These are phyloP conservation scores for Russula sp. DNA, from an alignment of 768 basidiomycete genomes.

Conservation along the genomic window DNA sequence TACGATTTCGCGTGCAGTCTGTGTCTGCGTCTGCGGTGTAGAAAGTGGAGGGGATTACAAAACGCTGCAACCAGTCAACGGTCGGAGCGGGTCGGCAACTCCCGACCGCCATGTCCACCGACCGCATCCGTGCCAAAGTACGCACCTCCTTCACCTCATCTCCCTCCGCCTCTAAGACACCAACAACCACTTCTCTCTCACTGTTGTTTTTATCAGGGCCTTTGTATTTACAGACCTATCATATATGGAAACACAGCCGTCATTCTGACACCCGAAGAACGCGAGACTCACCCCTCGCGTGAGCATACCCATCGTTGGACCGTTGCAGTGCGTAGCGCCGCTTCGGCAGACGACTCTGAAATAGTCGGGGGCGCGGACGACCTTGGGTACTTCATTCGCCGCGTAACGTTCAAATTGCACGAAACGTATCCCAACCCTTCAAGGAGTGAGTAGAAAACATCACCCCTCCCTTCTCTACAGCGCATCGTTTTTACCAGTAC, in stretches of 20 bases:
- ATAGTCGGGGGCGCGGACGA: conserved; percentile 90
- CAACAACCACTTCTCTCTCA: not conserved
- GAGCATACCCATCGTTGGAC: conserved; percentile 98
- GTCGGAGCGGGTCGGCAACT: conserved; percentile 6
- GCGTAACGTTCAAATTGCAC: conserved; percentile 96
- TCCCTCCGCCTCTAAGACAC: conserved; percentile 14
- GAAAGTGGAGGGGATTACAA: not conserved
- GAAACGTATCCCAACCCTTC: conserved; percentile 92
- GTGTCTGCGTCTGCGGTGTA: conserved; percentile 11
- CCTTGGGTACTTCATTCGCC: conserved; percentile 86
- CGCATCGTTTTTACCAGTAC: conserved; percentile 8
- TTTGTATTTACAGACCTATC: conserved; percentile 84
- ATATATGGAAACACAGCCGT: conserved; percentile 94
- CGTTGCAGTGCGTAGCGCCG: conserved; percentile 87
- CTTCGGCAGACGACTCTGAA: conserved; percentile 67
- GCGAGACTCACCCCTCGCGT: conserved; percentile 49
- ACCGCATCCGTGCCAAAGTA: conserved; percentile 79
- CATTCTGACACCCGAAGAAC: conserved; percentile 71
- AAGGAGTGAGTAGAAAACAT: conserved; percentile 59
- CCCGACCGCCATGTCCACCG: conserved; percentile 44
- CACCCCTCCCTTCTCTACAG: not conserved
- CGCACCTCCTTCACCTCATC: conserved; percentile 31
- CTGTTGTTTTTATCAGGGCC: conserved; percentile 53
- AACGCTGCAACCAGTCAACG: not conserved
- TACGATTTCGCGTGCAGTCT: not conserved